Evolutionary conservation across 768 basidiomycete genomes (phyloP).

Genomic region (Trametes elegans): DNA sequence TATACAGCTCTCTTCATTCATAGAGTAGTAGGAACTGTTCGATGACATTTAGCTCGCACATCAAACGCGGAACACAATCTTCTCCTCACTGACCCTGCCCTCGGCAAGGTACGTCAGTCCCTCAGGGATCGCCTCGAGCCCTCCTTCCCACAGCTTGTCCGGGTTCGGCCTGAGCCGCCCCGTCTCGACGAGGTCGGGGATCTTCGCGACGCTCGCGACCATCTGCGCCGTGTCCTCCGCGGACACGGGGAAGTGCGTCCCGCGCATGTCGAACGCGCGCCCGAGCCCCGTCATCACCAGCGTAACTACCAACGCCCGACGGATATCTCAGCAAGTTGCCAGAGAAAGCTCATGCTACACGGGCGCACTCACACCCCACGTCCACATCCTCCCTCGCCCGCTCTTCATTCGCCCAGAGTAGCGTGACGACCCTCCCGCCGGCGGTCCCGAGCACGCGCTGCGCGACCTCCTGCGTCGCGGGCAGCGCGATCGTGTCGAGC

Average conservation of each 20-base stretch:
- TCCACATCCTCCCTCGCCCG: conserved; percentile 9
- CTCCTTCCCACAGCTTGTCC: conserved; percentile 12
- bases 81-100: conserved; percentile 19
- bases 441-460: background rate
- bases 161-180: conserved; percentile 23
- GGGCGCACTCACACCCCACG: background rate
- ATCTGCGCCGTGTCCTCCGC: conserved; percentile 9
- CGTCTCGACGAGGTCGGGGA: conserved; percentile 8
- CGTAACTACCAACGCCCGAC: too few relatives aligned
- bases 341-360: background rate
- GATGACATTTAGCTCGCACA: too few relatives aligned
- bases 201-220: conserved; percentile 5
- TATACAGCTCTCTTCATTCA: background rate
- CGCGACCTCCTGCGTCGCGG: conserved; percentile 8
- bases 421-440: conserved; percentile 9
- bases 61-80: conserved; percentile 13
- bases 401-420: background rate
- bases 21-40: too few relatives aligned
- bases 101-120: conserved; percentile 18
- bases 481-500: conserved; percentile 16
- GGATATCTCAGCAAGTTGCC: too few relatives aligned
- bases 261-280: background rate
- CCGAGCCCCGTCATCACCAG: conserved; percentile 23
- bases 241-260: conserved; percentile 5
- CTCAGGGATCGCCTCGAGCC: conserved; percentile 14